These are phyloP conservation scores for Roridomyces roridus DNA, from an alignment of 768 basidiomycete species.

Conservation along the genomic window DNA sequence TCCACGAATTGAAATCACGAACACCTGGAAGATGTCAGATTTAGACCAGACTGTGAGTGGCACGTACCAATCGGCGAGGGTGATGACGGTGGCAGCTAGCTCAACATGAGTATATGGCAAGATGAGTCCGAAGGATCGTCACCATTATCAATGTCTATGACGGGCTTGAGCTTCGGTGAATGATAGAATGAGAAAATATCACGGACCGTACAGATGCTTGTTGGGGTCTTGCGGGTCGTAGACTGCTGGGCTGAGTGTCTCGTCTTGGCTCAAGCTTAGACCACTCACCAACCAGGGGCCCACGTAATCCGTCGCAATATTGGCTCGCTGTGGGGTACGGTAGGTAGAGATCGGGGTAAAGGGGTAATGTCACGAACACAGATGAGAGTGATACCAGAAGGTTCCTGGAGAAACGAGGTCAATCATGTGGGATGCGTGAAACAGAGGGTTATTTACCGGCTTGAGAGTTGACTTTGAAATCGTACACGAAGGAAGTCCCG, in stretches of 20 bases:
- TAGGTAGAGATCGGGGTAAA: constrained; percentile 27
- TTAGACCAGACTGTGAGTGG: neutral
- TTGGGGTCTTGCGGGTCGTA: constrained; percentile 49
- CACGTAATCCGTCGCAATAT: constrained; percentile 63
- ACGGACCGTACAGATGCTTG: constrained; percentile 24
- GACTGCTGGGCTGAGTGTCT: constrained; percentile 24
- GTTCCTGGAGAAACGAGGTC: constrained; percentile 13
- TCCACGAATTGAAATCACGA: too few relatives aligned
- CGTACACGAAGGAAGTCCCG: constrained; percentile 31
- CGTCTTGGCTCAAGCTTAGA: neutral
- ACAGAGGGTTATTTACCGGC: constrained; percentile 33
- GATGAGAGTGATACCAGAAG: constrained; percentile 48
- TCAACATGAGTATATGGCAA: too few relatives aligned
- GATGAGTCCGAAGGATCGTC: too few relatives aligned
- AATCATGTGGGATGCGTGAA: neutral
- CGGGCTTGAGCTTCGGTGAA: constrained; percentile 10
- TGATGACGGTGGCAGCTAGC: constrained; percentile 50
- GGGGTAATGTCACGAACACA: neutral
- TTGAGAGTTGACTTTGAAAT: constrained; percentile 40
- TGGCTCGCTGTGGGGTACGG: constrained; percentile 50
- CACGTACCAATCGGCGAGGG: constrained; percentile 54
- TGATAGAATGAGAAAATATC: neutral
- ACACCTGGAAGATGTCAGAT: too few relatives aligned
- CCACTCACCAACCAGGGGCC: constrained; percentile 41
- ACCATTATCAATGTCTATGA: constrained; percentile 53